Percentiles rank a stretch among this genome's conserved stretches.
Conservation (phyloP, 805 yeast genomes). For the Saccharomycopsis sp. region DNA sequence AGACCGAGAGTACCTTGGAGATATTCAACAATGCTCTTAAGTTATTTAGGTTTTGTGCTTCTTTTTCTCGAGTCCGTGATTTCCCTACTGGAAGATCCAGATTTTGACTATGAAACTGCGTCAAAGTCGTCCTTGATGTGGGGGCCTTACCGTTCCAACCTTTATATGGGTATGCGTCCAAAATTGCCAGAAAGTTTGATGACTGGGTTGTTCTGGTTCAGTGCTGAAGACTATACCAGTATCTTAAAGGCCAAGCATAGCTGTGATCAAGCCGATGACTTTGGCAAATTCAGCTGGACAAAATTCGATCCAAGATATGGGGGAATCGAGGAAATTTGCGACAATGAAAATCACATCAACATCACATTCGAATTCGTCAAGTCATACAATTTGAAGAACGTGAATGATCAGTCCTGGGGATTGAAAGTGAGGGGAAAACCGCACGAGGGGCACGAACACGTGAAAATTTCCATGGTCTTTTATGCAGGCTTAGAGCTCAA, state of each 20-base stretch:
- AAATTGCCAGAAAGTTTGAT: slow-evolving; percentile 65
- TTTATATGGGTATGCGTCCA: slow-evolving; percentile 82
- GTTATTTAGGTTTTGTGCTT: not conserved
- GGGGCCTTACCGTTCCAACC: slow-evolving; percentile 90
- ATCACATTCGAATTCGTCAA: slow-evolving; percentile 71
- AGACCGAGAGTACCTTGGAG: no score
- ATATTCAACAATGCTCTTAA: no score
- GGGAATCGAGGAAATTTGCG: slow-evolving; percentile 70
- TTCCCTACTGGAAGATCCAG: not conserved
- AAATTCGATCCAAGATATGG: slow-evolving; percentile 81
- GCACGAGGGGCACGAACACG: slow-evolving; percentile 36
- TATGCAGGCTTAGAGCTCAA: slow-evolving; percentile 65
- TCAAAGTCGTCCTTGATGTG: slow-evolving; percentile 54
- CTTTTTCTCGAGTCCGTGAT: not conserved
- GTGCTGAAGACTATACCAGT: slow-evolving; percentile 47
- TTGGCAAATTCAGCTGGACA: slow-evolving; percentile 78
- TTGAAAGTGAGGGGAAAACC: slow-evolving; percentile 62
- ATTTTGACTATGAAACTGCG: slow-evolving; percentile 26
- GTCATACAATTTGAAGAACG: slow-evolving; percentile 30
- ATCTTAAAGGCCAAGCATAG: slow-evolving; percentile 56
- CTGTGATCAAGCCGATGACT: slow-evolving; percentile 63
- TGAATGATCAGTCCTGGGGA: slow-evolving; percentile 70
- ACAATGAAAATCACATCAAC: slow-evolving; percentile 51
- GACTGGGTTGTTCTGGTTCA: slow-evolving; percentile 85
- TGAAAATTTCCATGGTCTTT: slow-evolving; percentile 59